Conservation (phyloP, 441 rosid genomes). For the Gossypium gossypioides region DNA sequence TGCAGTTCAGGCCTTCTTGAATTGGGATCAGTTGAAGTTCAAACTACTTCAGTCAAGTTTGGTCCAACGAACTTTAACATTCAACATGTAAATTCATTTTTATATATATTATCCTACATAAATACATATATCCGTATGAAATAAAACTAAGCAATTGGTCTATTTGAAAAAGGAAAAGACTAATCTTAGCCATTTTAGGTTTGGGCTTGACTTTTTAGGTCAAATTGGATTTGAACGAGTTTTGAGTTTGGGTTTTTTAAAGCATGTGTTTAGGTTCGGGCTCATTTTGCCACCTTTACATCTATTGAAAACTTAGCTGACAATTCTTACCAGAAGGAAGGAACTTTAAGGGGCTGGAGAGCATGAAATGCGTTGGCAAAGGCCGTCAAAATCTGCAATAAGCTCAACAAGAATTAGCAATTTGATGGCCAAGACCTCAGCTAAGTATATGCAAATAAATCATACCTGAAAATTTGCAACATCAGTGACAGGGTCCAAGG, state of each 20-base stretch:
- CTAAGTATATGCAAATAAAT: slow-evolving; percentile 7
- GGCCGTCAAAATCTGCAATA: slow-evolving; percentile 66
- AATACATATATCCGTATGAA: not conserved
- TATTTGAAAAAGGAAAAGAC: not conserved
- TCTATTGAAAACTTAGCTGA: not conserved
- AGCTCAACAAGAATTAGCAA: slow-evolving; percentile 11
- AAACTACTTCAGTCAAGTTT: not conserved
- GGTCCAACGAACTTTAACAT: not conserved
- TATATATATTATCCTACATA: not conserved
- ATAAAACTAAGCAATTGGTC: not conserved
- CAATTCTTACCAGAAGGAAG: slow-evolving; percentile 72
- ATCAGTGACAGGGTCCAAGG: slow-evolving; percentile 57
- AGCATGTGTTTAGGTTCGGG: not conserved
- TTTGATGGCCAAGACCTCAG: not conserved
- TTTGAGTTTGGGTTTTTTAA: not conserved
- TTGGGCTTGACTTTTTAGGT: not conserved
- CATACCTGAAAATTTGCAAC: slow-evolving; percentile 75
- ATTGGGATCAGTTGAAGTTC: not conserved
- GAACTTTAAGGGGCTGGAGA: slow-evolving; percentile 85
- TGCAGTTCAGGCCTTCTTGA: not conserved
- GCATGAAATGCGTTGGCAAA: slow-evolving; percentile 83
- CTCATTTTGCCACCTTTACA: not conserved
- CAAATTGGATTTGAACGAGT: not conserved
- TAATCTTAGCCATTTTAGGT: not conserved
- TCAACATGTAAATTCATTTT: not conserved